Evolutionary conservation across 2,329 filamentous ascomycete genomes (phyloP), one percentile per base, ranked within the genome.

Genomic region (Fusarium armeniacum): DNA sequence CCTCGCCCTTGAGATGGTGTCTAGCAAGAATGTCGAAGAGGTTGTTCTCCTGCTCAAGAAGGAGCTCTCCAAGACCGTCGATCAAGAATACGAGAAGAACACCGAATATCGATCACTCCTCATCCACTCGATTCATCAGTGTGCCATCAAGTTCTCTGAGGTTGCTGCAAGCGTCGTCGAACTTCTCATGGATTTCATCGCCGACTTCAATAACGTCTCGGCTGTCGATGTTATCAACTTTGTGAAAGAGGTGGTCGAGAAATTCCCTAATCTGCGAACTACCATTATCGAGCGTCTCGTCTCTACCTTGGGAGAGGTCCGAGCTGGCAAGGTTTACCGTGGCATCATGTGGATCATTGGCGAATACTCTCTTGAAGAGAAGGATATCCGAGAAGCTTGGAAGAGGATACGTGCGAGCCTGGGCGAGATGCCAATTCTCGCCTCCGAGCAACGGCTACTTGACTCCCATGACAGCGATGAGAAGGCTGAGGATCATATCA

Each of bases 1-100:
- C 59, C 93, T 99, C 75, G 94, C 94, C 15, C 85, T 99, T 79
- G 94, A 98, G 71, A 98, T 99, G 96, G 93, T 99, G 7, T 96
- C 95, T 0, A 98, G 94, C 87, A 97, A 97, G 83, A 99, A 99
- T 71, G 94, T 99, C 9, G 96, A 98, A 78, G 96, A 99, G 77
- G 96, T 99, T 16, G 93, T 99, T 24, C 88, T 98, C 76, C 86
- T 99, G 1, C 85, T 99, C 65, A 99, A 99, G 85, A 99, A 99
- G 81, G 96, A 99, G 78, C 88, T 99, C 30, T 90, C 93, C 68
- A 99, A 98, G 86, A 99, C 96, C 0, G 93, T 98, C 44, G 94
- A 99, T 76, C 94, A 98, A 80, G 94, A 98, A 80, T 98, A 98
- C 82, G 96, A 99, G 84, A 98, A 98, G 89, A 97, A 97, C 81